Base-by-base conservation (phyloP, 1,284 basidiomycete species). In the Trametes versicolor region DNA sequence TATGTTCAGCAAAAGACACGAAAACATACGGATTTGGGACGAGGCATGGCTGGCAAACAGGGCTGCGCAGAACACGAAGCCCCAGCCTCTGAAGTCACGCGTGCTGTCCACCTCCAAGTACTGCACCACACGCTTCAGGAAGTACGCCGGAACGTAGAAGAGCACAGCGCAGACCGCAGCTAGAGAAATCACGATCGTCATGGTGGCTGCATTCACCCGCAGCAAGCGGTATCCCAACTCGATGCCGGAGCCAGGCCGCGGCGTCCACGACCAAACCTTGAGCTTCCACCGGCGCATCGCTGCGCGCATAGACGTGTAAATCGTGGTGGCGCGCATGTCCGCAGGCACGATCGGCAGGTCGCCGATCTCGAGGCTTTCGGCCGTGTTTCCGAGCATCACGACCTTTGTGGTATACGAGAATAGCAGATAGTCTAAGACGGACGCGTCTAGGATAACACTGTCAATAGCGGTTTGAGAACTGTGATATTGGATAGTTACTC, bases 351-450 rank as follows among this genome's bases (percentile, higher is more conserved):
- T 88, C 1, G 95, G 95, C 49, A 96, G 79, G 75, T 96, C 94
- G 67, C 89, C 93, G 25, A 95, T 93, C 71, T 96, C 93, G 63
- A 96, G 84, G 61, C 87, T 90, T 64, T 86, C 83, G 4, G 90
- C 82, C 9, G 82, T 83, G 75, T 94, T 88, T 4, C 94, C 94
- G 50, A 94, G 87, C 85, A 89, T 88, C 63, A 96, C 88, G 8
- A 96, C 92, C 67, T 90, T 89, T 1, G 92, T 94, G 29, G 91
- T 93, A 75, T 95, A 96, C 15, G 88, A 89, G 78, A 96, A 97
- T 12, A 95, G 76, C 4, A 95, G 76, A 59, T 81, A 81, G 58
- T 86, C 86, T 78, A 85, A 87, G 1, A 89, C 82, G 17, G 77
- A 78, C 12, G 76, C 77, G 50, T 71, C 76, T 72, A 60, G 0